Conservation (phyloP, 805 yeast species). For the Cyberlindnera japonica region DNA sequence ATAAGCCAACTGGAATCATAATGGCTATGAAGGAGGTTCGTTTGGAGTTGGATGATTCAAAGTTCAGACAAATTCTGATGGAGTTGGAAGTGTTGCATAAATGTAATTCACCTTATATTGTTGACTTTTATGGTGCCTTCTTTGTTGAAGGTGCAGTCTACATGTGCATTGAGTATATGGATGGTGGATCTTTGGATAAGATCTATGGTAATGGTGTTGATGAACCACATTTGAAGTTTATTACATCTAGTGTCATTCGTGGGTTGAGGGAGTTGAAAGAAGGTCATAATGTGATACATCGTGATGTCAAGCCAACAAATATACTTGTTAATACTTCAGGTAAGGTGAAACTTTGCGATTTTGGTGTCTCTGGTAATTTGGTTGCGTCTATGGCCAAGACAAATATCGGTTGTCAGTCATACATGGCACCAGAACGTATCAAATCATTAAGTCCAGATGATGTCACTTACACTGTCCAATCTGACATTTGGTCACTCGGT, state of each 20-base stretch:
- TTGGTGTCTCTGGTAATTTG: constrained; percentile 92
- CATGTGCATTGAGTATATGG: constrained; percentile 98
- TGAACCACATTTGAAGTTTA: constrained; percentile 76
- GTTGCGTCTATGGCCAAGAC: constrained; percentile 95
- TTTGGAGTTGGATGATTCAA: constrained; percentile 88
- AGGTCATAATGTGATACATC: constrained; percentile 84
- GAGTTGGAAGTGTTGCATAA: constrained; percentile 91
- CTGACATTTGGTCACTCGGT: constrained; percentile 95
- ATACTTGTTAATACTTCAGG: constrained; percentile 79
- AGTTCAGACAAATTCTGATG: constrained; percentile 92
- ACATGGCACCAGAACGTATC: constrained; percentile 98
- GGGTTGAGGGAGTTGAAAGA: constrained; percentile 87
- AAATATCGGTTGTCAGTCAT: constrained; percentile 95
- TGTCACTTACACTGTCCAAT: constrained; percentile 82
- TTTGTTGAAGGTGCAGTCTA: constrained; percentile 97
- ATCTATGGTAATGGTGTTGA: constrained; percentile 71
- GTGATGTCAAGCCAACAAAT: constrained; percentile 97
- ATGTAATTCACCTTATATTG: constrained; percentile 86
- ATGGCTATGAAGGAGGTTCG: constrained; percentile 99
- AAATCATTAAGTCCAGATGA: constrained; percentile 70
- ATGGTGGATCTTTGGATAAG: constrained; percentile 90
- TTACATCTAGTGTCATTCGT: constrained; percentile 71
- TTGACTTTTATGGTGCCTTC: constrained; percentile 96
- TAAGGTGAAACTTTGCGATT: constrained; percentile 89
- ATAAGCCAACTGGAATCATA: constrained; percentile 83